These are phyloP conservation scores for Quercus suber DNA, from an alignment of 306 rosid genomes.

Conservation along the genomic window DNA sequence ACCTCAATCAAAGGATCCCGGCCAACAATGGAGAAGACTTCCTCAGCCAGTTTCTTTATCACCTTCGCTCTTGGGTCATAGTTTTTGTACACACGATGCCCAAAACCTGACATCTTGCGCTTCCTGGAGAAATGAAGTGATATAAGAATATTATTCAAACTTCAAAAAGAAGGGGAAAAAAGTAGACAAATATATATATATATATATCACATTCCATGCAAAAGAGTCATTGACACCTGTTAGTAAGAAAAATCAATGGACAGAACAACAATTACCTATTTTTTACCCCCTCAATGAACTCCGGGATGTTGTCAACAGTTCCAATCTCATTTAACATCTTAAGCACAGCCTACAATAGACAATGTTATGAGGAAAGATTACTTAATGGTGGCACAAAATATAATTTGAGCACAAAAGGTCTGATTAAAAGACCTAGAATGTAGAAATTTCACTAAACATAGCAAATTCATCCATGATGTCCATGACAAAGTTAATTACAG, in stretches of 20 bases:
- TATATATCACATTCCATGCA: neutral
- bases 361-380: slow-evolving; percentile 17
- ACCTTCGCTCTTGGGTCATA: slow-evolving; percentile 95
- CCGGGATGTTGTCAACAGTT: slow-evolving; percentile 76
- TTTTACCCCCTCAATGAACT: slow-evolving; percentile 88
- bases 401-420: neutral
- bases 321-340: slow-evolving; percentile 89
- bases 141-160: slow-evolving; percentile 3
- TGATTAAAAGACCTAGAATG: neutral
- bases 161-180: neutral
- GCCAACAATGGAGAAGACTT: slow-evolving; percentile 90
- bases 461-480: neutral
- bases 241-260: neutral
- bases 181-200: neutral
- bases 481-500: neutral
- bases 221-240: neutral
- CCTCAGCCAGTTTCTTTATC: slow-evolving; percentile 68
- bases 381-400: neutral
- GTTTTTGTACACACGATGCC: slow-evolving; percentile 91
- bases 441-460: neutral
- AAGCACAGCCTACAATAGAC: slow-evolving; percentile 63
- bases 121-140: slow-evolving; percentile 47
- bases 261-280: slow-evolving; percentile 44
- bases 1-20: slow-evolving; percentile 95
- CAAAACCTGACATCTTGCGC: slow-evolving; percentile 91